Base-by-base conservation (phyloP, 345 rosid genomes). In the Odontarrhena argentea region DNA sequence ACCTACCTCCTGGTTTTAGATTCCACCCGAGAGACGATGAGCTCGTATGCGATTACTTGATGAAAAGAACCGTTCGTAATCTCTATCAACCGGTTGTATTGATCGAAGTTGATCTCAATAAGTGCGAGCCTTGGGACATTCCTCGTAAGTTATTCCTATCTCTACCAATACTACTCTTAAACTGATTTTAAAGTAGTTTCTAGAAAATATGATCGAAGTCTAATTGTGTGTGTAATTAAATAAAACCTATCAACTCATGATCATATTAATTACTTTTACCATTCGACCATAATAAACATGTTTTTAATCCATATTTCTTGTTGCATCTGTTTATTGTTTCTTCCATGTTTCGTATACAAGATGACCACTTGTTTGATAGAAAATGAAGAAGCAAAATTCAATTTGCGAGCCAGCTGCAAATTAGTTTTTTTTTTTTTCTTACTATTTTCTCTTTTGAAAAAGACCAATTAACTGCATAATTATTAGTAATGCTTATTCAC, bases 1-100 rank as follows among this genome's bases (percentile, higher is more conserved):
- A 88, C 56, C 74, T 93, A 73, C 96, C 97, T 1, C 92, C 96
- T 0, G 98, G 98, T 0, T 93, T 90, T 67, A 83, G 97, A 4
- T 93, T 93, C 75, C 96, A 93, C 51, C 98, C 98, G 0, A 88
- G 96, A 1, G 98, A 93, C 50, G 97, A 91, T 48, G 98, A 93
- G 77, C 90, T 90, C 45, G 78, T 93, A 41, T 78, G 78, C 60
- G 79, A 82, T 77, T 93, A 93, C 76, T 84, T 93, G 9, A 76
- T 77, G 1, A 73, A 74, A 64, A 86, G 89, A 80, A 87, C 79
- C 64, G 70, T 82, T 60, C 78, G 84, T 32, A 62, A 60, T 72
- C 51, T 53, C 42, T 84, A 81, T 77, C 68, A 70, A 32, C 89
- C 97, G 10, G 15, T 73, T 68, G 87, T 90, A 36, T 70, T 93